Evolutionary conservation across 2,329 filamentous ascomycete genomes (phyloP).

Genomic region (Didymella pinodella): DNA sequence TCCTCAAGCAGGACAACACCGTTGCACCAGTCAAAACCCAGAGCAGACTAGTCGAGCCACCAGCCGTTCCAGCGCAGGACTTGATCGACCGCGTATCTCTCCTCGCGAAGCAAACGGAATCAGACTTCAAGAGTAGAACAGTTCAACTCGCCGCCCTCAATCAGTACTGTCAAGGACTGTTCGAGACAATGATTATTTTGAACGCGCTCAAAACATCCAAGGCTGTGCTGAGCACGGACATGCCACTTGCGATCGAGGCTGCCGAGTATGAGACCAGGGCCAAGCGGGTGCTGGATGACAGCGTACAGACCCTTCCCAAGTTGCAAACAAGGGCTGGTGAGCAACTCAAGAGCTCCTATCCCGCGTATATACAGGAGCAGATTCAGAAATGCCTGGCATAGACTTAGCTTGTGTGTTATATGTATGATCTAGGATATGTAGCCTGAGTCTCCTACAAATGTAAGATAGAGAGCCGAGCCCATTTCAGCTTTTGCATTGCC

Average conservation of each 20-base stretch:
- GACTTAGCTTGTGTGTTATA: background rate
- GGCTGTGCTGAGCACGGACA: slow-evolving; percentile 50
- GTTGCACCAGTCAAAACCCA: slow-evolving; percentile 22
- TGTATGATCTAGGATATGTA: slow-evolving; percentile 12
- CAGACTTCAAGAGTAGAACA: slow-evolving; percentile 20
- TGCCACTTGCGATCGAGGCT: slow-evolving; percentile 41
- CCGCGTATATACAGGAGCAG: slow-evolving; percentile 6
- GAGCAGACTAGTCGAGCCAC: background rate
- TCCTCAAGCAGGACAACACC: slow-evolving; percentile 38
- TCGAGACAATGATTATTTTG: slow-evolving; percentile 50
- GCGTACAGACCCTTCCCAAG: slow-evolving; percentile 12
- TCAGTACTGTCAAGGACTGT: slow-evolving; percentile 33
- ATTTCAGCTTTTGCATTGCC: background rate
- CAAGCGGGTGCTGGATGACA: slow-evolving; percentile 19
- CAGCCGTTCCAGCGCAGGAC: background rate
- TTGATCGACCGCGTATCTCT: slow-evolving; percentile 18
- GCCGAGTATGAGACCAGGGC: slow-evolving; percentile 25
- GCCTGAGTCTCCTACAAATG: slow-evolving; percentile 7
- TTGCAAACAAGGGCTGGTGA: slow-evolving; percentile 13
- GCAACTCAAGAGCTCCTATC: background rate
- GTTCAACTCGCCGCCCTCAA: slow-evolving; percentile 8
- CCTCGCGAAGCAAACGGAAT: slow-evolving; percentile 7
- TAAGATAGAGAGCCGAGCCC: slow-evolving; percentile 6
- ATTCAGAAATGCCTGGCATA: slow-evolving; percentile 10
- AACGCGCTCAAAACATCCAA: slow-evolving; percentile 55